Base-by-base conservation (phyloP, 2,329 filamentous ascomycete species). In the Talaromyces islandicus region DNA sequence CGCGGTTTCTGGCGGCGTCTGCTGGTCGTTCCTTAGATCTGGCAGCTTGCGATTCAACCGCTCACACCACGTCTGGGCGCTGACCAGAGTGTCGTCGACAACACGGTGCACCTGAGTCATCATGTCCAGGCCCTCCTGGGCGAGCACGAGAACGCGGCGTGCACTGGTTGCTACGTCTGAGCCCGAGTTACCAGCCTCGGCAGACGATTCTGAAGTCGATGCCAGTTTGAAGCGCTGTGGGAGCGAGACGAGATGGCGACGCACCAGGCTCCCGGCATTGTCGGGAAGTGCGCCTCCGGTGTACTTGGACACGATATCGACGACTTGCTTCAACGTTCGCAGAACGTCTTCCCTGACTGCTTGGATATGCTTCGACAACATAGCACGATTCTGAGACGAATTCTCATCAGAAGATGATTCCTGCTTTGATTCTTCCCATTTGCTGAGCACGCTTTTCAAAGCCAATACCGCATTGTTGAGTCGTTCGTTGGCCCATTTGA, bases 121-220 rank as follows among this genome's bases (percentile, higher is more conserved):
- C 88, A 97, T 96, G 67, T 97, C 92, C 14, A 97, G 80, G 0
- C 92, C 91, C 72, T 97, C 93, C 68, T 89, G 89, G 7, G 93
- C 93, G 56, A 97, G 85, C 1, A 94, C 86, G 12, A 97, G 78
- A 59, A 95, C 92, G 46, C 89, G 83, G 66, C 92, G 88, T 0
- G 91, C 92, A 56, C 78, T 79, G 17, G 80, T 74, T 11, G 80
- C 81, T 19, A 82, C 81, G 50, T 82, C 80, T 1, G 75, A 75
- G 12, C 70, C 66, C 17, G 71, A 66, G 7, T 66, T 66, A 0
- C 70, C 65, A 1, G 71, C 72, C 10, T 75, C 73, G 9, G 72
- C 65, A 1, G 70, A 67, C 62, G 64, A 66, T 46, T 75, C 69
- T 2, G 76, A 75, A 9, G 85, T 83, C 62, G 82, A 88, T 2